Conservation (phyloP, 2,329 filamentous ascomycete genomes). For the Rosellinia necatrix region DNA sequence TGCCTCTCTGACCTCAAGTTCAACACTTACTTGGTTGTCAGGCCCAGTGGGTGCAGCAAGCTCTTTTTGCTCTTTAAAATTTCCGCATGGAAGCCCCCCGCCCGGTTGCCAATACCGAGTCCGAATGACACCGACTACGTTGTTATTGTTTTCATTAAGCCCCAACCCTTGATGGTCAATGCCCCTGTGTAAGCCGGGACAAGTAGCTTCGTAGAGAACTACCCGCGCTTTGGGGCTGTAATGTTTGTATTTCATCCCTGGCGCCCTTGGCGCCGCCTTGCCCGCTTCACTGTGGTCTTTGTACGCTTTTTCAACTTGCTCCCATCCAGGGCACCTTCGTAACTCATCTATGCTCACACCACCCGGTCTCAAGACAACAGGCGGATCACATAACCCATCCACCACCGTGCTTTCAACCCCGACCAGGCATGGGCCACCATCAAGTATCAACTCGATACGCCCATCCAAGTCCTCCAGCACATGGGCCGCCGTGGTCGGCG, state of each 20-base stretch:
- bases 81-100: slow-evolving; percentile 46
- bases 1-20: slow-evolving; percentile 48
- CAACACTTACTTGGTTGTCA: slow-evolving; percentile 34
- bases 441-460: slow-evolving; percentile 82
- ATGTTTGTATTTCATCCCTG: slow-evolving; percentile 99
- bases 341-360: slow-evolving; percentile 85
- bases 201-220: slow-evolving; percentile 72
- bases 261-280: slow-evolving; percentile 73
- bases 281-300: slow-evolving; percentile 73
- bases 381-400: slow-evolving; percentile 81
- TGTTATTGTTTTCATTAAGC: slow-evolving; percentile 12
- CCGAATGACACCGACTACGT: slow-evolving; percentile 57
- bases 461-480: slow-evolving; percentile 84
- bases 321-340: slow-evolving; percentile 77
- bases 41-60: slow-evolving; percentile 31
- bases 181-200: slow-evolving; percentile 42
- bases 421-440: slow-evolving; percentile 84
- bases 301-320: slow-evolving; percentile 76
- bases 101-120: slow-evolving; percentile 58
- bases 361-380: slow-evolving; percentile 82
- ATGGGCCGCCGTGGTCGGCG: slow-evolving; percentile 87
- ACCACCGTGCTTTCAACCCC: slow-evolving; percentile 98
- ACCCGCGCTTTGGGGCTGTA: slow-evolving; percentile 92
- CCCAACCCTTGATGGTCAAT: slow-evolving; percentile 44
- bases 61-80: slow-evolving; percentile 39